Percentiles rank a stretch among this genome's conserved stretches.
Evolutionary conservation across 2,329 filamentous ascomycete genomes (phyloP).

Genomic region (Xylariaceae sp.): DNA sequence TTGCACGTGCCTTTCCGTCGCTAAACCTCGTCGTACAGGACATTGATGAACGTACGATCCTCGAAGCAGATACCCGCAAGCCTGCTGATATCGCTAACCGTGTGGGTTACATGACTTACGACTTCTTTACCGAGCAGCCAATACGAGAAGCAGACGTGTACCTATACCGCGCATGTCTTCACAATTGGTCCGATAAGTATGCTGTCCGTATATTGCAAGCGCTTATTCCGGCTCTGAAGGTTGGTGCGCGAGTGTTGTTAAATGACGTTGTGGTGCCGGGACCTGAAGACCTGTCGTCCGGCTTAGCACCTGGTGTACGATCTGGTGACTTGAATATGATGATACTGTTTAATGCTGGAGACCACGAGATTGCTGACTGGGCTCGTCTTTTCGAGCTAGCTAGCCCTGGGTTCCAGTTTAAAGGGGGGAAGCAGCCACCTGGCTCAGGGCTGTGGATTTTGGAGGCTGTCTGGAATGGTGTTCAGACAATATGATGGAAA

Average conservation of each 20-base stretch:
- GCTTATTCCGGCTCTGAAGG: conserved; percentile 48
- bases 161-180: conserved; percentile 52
- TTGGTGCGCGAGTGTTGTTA: conserved; percentile 44
- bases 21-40: conserved; percentile 63
- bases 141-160: conserved; percentile 49
- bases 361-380: conserved; percentile 22
- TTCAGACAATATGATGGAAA: too few species aligned
- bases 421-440: too few species aligned
- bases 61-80: not conserved
- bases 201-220: conserved; percentile 42
- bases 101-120: conserved; percentile 44
- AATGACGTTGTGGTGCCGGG: conserved; percentile 21
- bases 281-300: not conserved
- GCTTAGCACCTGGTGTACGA: not conserved
- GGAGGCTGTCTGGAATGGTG: too few species aligned
- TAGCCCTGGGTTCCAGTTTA: conserved; percentile 14
- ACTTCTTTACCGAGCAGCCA: conserved; percentile 53
- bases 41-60: conserved; percentile 37
- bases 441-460: too few species aligned
- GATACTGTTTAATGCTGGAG: conserved; percentile 10
- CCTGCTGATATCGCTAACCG: conserved; percentile 16
- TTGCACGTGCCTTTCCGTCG: conserved; percentile 36
- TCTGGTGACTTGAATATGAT: conserved; percentile 15
- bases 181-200: conserved; percentile 54
- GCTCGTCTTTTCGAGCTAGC: conserved; percentile 16